Base-by-base conservation (phyloP, 1,284 basidiomycete species). In the Trametes sp. region DNA sequence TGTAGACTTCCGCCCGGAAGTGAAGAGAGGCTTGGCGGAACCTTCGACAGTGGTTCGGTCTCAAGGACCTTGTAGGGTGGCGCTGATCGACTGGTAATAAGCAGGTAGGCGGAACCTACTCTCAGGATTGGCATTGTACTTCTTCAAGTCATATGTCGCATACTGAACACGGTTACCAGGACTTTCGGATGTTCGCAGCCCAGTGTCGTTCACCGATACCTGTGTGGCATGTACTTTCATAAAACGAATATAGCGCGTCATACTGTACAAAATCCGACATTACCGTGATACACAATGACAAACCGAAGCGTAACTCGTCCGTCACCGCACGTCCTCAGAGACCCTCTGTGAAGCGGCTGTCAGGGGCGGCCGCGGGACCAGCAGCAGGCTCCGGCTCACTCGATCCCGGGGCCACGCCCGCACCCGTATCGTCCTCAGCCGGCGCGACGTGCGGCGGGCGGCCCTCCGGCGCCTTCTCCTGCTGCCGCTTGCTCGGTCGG, bases 391-490 rank as follows among this genome's bases (percentile, higher is more conserved):
- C 69, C 29, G 62, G 60, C 24, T 72, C 70, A 8, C 66, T 51
- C 7, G 73, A 44, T 16, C 19, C 36, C 10, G 53, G 59, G 13
- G 46, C 70, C 44, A 67, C 72, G 44, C 72, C 67, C 11, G 60
- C 59, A 14, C 36, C 71, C 1, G 60, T 60, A 21, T 38, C 56
- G 19, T 62, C 59, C 14, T 54, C 61, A 14, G 68, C 68, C 5
- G 67, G 56, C 16, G 64, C 66, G 19, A 65, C 68, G 69, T 78
- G 82, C 1, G 80, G 81, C 1, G 66, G 54, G 13, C 78, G 77
- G 1, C 83, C 85, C 71, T 89, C 87, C 0, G 88, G 87, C 9
- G 89, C 87, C 75, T 92, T 92, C 74, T 91, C 89, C 73, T 85
- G 80, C 75, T 87, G 88, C 41, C 90, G 82, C 73, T 84, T 82